Evolutionary conservation across 495 filamentous ascomycete species (phyloP), one percentile per base, ranked within the genome.

Genomic region (Talaromyces wortmannii): DNA sequence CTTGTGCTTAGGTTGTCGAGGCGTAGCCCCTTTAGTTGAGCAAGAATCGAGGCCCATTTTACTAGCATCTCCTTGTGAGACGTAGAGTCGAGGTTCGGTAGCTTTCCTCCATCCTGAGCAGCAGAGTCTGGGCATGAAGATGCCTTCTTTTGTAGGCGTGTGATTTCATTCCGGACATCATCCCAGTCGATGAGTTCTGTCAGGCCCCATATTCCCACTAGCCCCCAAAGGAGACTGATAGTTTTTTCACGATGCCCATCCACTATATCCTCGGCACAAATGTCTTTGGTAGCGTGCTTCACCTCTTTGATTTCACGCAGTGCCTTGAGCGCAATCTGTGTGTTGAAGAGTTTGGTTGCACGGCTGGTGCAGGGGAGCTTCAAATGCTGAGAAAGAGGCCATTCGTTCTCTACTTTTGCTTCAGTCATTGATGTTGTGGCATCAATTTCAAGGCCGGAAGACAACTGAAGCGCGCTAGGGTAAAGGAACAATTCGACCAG

Each of bases 181-280:
- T 68, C 63, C 70, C 76, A 80, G 56, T 87, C 78, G 10, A 88
- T 68, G 0, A 87, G 70, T 23, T 64, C 63, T 15, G 68, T 60
- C 2, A 87, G 66, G 7, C 82, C 83, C 70, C 77, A 79, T 60
- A 76, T 75, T 31, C 78, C 76, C 31, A 88, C 77, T 32, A 88
- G 68, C 13, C 71, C 68, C 84, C 83, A 87, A 10, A 88, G 67
- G 15, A 88, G 70, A 1, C 75, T 74, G 16, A 87, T 71, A 3
- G 84, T 87, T 66, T 81, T 87, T 59, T 88, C 85, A 31, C 85
- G 78, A 56, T 85, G 79, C 6, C 85, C 85, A 59, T 88, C 78
- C 6, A 87, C 80, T 43, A 87, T 82, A 44, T 88, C 83, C 45
- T 83, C 80, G 1, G 84, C 73, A 16, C 65, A 72, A 16, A 83